phyloP scores from a whole-genome alignment of 2,329 filamentous ascomycete genomes.

The Pestalotiopsis sp. region DNA sequence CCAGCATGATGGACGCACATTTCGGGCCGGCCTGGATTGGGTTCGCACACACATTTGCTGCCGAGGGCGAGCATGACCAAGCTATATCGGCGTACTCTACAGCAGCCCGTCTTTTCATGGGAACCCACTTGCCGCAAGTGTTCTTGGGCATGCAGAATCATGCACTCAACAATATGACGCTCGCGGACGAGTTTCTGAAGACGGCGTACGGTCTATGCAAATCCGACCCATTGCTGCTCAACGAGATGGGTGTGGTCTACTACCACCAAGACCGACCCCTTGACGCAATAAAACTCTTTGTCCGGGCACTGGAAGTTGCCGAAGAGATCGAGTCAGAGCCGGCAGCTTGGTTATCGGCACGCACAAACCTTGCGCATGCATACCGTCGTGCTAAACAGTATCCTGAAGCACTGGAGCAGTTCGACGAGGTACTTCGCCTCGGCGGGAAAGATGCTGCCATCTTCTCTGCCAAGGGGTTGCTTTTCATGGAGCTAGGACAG shows the following conservation, averaged over 20 bases:
- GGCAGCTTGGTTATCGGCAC: constrained; percentile 78
- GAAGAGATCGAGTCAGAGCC: constrained; percentile 81
- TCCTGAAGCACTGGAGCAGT: constrained; percentile 74
- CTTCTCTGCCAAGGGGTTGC: constrained; percentile 81
- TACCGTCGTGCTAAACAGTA: constrained; percentile 72
- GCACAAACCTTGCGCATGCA: constrained; percentile 88
- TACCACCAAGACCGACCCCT: constrained; percentile 85
- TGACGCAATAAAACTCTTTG: constrained; percentile 77
- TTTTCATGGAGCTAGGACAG: constrained; percentile 75
- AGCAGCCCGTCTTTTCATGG: constrained; percentile 91
- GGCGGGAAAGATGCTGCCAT: constrained; percentile 79
- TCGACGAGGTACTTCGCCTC: constrained; percentile 83
- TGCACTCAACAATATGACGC: constrained; percentile 88
- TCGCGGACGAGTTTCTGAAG: constrained; percentile 92
- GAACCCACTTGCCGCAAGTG: constrained; percentile 91
- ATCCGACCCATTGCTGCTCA: constrained; percentile 85
- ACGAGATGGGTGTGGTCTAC: constrained; percentile 94
- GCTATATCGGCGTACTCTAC: constrained; percentile 98
- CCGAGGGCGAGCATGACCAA: constrained; percentile 96
- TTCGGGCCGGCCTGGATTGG: constrained; percentile 98
- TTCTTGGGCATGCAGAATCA: constrained; percentile 99
- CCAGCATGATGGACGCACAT: constrained; percentile 95
- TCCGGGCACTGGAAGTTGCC: constrained; percentile 74
- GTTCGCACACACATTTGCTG: constrained; percentile 96
- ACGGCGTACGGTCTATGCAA: constrained; percentile 83